phyloP scores from a whole-genome alignment of 2,329 filamentous ascomycete genomes.

The Amylocarpus encephaloides region DNA sequence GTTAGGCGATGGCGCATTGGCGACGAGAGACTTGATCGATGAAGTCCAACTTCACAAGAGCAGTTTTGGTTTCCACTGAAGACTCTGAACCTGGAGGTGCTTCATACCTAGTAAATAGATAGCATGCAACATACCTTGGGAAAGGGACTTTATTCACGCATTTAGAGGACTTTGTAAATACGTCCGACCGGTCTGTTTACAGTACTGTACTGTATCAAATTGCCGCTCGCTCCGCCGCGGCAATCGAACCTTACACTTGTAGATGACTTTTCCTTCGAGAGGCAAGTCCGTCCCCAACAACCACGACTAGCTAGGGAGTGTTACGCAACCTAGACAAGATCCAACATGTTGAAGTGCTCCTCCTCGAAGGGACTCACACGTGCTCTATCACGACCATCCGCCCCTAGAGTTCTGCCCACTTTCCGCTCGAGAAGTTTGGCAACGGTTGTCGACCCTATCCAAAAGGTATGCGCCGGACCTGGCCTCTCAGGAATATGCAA shows the following conservation, averaged over 20 bases:
- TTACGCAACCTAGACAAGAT: background rate
- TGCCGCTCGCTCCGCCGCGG: too few relatives aligned
- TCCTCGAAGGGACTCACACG: constrained; percentile 24
- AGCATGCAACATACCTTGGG: too few relatives aligned
- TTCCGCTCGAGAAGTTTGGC: constrained; percentile 28
- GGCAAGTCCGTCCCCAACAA: background rate
- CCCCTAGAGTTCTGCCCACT: constrained; percentile 18
- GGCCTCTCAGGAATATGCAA: background rate
- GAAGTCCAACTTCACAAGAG: too few relatives aligned
- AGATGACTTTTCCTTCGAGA: background rate
- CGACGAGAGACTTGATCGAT: too few relatives aligned
- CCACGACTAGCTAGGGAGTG: background rate
- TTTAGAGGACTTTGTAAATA: too few relatives aligned
- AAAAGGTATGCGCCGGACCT: constrained; percentile 25
- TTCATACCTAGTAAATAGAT: too few relatives aligned
- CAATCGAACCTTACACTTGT: too few relatives aligned
- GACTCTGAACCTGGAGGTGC: too few relatives aligned
- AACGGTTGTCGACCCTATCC: constrained; percentile 29
- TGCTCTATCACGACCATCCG: constrained; percentile 13
- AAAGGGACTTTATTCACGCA: too few relatives aligned
- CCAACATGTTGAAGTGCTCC: constrained; percentile 28
- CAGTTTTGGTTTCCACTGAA: too few relatives aligned
- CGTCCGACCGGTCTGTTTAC: too few relatives aligned
- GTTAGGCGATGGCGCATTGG: background rate
- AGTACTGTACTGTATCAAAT: too few relatives aligned